Evolutionary conservation across 2,329 filamentous ascomycete species (phyloP).

Genomic region (Nemania sp.): DNA sequence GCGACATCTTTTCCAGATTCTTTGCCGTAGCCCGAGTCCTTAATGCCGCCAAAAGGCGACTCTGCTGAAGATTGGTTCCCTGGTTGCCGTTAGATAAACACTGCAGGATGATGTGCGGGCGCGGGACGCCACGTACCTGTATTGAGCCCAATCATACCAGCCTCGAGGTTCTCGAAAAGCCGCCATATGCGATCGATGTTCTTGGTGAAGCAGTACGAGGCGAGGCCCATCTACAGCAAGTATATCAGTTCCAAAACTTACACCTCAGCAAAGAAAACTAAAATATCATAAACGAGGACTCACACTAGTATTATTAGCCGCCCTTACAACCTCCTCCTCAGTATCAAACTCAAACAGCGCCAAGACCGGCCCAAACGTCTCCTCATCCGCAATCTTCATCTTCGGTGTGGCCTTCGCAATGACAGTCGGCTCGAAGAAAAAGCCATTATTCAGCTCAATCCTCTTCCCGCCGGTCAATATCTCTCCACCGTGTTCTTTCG

Average conservation of each 20-base stretch:
- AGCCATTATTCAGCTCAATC: conserved; percentile 45
- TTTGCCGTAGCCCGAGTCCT: conserved; percentile 52
- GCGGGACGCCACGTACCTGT: conserved; percentile 46
- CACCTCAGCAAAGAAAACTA: neutral
- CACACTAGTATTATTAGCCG: conserved; percentile 58
- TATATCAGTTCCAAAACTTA: neutral
- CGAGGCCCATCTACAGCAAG: conserved; percentile 54
- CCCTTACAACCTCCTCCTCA: conserved; percentile 56
- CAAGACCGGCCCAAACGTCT: conserved; percentile 62
- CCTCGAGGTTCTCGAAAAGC: conserved; percentile 61
- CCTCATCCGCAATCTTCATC: conserved; percentile 55
- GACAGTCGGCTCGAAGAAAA: conserved; percentile 68
- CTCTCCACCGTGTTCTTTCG: conserved; percentile 63
- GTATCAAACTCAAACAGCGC: conserved; percentile 59
- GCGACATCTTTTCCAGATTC: conserved; percentile 53
- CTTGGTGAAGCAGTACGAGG: conserved; percentile 62
- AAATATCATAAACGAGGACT: conserved; percentile 9
- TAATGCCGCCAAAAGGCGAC: conserved; percentile 53
- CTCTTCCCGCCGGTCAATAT: conserved; percentile 63
- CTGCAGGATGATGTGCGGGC: neutral
- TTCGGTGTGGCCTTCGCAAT: conserved; percentile 51
- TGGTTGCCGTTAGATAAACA: conserved; percentile 7
- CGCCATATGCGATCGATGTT: conserved; percentile 61
- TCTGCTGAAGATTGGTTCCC: conserved; percentile 48
- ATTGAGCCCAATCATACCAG: conserved; percentile 51